Conservation (phyloP, 805 yeast species). For the Priceomyces carsonii region DNA sequence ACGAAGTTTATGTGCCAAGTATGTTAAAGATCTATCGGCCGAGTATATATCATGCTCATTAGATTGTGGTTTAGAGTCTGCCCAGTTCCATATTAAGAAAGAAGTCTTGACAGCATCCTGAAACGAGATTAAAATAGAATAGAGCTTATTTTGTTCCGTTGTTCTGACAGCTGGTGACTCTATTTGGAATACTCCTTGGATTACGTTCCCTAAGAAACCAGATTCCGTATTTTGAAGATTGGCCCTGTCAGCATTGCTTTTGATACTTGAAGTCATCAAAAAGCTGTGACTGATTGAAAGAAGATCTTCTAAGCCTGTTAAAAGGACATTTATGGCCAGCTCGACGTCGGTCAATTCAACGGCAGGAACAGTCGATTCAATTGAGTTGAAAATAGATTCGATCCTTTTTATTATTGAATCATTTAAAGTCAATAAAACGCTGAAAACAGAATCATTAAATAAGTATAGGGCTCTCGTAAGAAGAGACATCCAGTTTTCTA, state of each 20-base stretch:
- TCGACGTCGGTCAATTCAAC: slow-evolving; percentile 35
- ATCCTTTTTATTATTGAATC: slow-evolving; percentile 50
- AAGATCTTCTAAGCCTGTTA: slow-evolving; percentile 66
- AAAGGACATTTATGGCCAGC: slow-evolving; percentile 45
- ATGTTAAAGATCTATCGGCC: slow-evolving; percentile 28
- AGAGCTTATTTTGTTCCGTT: slow-evolving; percentile 53
- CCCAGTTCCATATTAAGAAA: slow-evolving; percentile 70
- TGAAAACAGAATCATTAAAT: slow-evolving; percentile 54
- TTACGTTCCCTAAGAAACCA: slow-evolving; percentile 65
- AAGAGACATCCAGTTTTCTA: slow-evolving; percentile 51
- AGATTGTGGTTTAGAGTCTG: slow-evolving; percentile 42
- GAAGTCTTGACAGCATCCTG: slow-evolving; percentile 57
- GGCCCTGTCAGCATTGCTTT: slow-evolving; percentile 15
- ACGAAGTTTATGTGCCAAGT: slow-evolving; percentile 59
- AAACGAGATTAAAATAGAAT: slow-evolving; percentile 61
- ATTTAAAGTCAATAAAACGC: slow-evolving; percentile 54
- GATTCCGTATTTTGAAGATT: slow-evolving; percentile 26
- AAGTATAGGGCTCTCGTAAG: slow-evolving; percentile 52
- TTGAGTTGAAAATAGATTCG: slow-evolving; percentile 11
- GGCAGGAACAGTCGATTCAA: not conserved
- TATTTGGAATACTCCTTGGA: slow-evolving; percentile 76
- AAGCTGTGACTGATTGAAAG: slow-evolving; percentile 59
- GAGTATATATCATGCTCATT: slow-evolving; percentile 4
- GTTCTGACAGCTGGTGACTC: slow-evolving; percentile 59
- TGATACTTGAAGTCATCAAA: slow-evolving; percentile 36